A percentile compares a stretch with the other conserved stretches of the same genome.
Evolutionary conservation across 768 basidiomycete genomes (phyloP).

Genomic region (Leccinum obscurum): DNA sequence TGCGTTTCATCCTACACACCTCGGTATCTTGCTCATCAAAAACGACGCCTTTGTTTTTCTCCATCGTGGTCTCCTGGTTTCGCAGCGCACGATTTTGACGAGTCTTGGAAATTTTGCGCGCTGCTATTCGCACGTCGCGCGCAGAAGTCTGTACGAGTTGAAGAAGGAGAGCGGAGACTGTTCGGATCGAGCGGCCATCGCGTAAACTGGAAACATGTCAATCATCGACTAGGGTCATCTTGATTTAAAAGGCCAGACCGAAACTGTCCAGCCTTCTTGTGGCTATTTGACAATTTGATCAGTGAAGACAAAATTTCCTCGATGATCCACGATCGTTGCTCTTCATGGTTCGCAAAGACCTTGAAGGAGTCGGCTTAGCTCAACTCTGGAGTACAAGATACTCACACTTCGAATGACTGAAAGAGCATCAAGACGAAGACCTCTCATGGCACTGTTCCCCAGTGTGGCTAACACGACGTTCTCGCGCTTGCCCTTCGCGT

Average conservation of each 20-base stretch:
- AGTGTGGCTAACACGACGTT: slow-evolving; percentile 60
- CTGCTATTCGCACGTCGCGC: slow-evolving; percentile 78
- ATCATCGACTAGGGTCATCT: neutral
- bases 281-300: slow-evolving; percentile 86
- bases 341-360: slow-evolving; percentile 91
- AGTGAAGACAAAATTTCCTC: slow-evolving; percentile 92
- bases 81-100: slow-evolving; percentile 63
- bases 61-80: slow-evolving; percentile 58
- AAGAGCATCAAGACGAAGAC: slow-evolving; percentile 77
- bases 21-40: slow-evolving; percentile 70
- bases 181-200: slow-evolving; percentile 89
- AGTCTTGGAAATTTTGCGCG: slow-evolving; percentile 57
- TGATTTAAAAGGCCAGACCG: slow-evolving; percentile 47
- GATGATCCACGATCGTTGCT: slow-evolving; percentile 95
- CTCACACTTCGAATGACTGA: slow-evolving; percentile 83
- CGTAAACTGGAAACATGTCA: slow-evolving; percentile 58
- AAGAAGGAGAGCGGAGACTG: slow-evolving; percentile 87
- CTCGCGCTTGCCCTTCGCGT: slow-evolving; percentile 57
- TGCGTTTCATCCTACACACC: slow-evolving; percentile 34
- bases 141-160: slow-evolving; percentile 97
- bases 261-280: slow-evolving; percentile 88
- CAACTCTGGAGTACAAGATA: slow-evolving; percentile 3
- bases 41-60: slow-evolving; percentile 51
- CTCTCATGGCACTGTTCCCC: slow-evolving; percentile 79
- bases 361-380: slow-evolving; percentile 32